Conservation (phyloP, 768 basidiomycete genomes). For the Symmetrospora coprosmae region DNA sequence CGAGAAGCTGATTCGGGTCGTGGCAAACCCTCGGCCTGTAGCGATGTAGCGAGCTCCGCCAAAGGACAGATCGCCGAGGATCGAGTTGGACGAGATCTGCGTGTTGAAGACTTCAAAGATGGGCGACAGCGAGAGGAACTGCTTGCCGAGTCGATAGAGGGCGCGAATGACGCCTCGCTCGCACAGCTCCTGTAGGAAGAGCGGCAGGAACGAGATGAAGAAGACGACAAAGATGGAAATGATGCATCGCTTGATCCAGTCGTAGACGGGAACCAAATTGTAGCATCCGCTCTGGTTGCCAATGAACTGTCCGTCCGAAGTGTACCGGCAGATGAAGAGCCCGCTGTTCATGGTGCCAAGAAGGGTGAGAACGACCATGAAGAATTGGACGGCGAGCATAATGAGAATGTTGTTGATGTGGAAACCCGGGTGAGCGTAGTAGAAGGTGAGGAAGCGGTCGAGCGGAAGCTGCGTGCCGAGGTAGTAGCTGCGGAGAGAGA, state of each 20-base stretch:
- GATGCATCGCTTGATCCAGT: constrained; percentile 92
- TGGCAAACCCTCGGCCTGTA: constrained; percentile 96
- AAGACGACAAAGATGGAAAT: constrained; percentile 97
- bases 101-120: constrained; percentile 97
- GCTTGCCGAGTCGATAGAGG: constrained; percentile 76
- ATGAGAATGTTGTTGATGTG: constrained; percentile 99
- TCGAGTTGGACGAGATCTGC: constrained; percentile 95
- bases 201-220: constrained; percentile 40
- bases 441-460: constrained; percentile 97
- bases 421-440: constrained; percentile 98
- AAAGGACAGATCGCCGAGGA: constrained; percentile 88
- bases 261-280: constrained; percentile 79
- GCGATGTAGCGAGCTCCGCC: constrained; percentile 98
- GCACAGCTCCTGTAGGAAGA: constrained; percentile 56
- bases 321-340: constrained; percentile 66
- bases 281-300: constrained; percentile 78
- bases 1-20: constrained; percentile 81
- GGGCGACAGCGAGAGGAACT: constrained; percentile 84
- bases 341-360: constrained; percentile 79
- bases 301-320: constrained; percentile 53
- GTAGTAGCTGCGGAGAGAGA: constrained; percentile 48
- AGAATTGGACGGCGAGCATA: constrained; percentile 88
- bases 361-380: constrained; percentile 88
- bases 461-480: constrained; percentile 93
- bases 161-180: constrained; percentile 90